Percentiles rank a stretch among this genome's conserved stretches.
Evolutionary conservation across 2,329 filamentous ascomycete genomes (phyloP).

Genomic region (Alternaria alternata): DNA sequence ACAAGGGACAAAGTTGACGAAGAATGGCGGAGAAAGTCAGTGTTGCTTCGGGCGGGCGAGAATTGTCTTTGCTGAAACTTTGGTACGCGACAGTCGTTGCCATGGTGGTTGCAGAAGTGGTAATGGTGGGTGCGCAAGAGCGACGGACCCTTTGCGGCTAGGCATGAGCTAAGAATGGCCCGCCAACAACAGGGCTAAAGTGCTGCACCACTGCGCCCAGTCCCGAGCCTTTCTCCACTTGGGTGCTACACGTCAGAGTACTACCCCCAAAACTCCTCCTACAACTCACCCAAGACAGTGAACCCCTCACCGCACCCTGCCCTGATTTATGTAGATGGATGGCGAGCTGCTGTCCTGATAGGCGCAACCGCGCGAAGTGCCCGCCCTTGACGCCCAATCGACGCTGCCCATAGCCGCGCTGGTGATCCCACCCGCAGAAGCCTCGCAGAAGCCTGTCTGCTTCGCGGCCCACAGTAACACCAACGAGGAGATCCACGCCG

Average conservation of each 20-base stretch:
- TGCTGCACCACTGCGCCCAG: constrained; percentile 4
- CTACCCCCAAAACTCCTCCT: constrained; percentile 20
- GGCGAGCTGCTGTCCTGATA: constrained; percentile 41
- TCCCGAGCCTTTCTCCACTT: constrained; percentile 19
- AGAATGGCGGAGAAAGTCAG: neutral
- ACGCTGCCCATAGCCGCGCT: constrained; percentile 40
- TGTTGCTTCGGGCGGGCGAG: neutral
- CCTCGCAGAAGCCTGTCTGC: constrained; percentile 12
- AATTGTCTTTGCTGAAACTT: neutral
- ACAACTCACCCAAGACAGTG: constrained; percentile 15
- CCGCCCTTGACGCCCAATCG: constrained; percentile 40
- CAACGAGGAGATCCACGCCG: constrained; percentile 27
- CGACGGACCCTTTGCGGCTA: constrained; percentile 2
- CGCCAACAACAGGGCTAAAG: neutral
- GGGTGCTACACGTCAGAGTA: constrained; percentile 31
- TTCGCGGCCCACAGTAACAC: constrained; percentile 30
- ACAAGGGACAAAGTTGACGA: neutral
- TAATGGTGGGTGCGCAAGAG: constrained; percentile 8
- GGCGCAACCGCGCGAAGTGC: constrained; percentile 38
- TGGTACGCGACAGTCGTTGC: neutral
- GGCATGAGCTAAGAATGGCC: constrained; percentile 6
- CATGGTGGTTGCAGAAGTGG: constrained; percentile 8
- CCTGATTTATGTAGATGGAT: constrained; percentile 34
- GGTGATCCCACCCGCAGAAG: constrained; percentile 31
- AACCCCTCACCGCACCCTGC: constrained; percentile 21